Evolutionary conservation across 768 basidiomycete genomes (phyloP), one percentile per base, ranked within the genome.

Genomic region (Pisolithus microcarpus): DNA sequence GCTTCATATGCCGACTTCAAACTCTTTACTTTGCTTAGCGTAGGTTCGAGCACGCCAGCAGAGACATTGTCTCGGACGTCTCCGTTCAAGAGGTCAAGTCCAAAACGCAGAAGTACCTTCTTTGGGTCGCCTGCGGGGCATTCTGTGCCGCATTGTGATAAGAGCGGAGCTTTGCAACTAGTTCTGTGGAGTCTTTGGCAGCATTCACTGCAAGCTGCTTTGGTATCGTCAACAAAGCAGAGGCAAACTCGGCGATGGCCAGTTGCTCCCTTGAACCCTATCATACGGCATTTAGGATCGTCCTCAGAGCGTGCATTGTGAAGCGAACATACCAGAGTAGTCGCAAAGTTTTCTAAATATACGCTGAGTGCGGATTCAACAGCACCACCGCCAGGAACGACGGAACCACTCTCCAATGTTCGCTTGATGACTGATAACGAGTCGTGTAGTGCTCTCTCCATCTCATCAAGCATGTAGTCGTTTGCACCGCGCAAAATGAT

Each of bases 401-500:
- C 93, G 30, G 86, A 70, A 8, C 95, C 96, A 59, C 92, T 94
- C 75, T 99, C 96, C 43, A 98, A 72, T 5, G 96, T 98, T 52
- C 95, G 81, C 75, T 99, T 99, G 73, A 97, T 91, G 60, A 96
- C 80, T 26, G 90, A 95, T 55, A 98, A 69, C 2, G 90, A 88
- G 66, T 99, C 96, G 65, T 99, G 95, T 59, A 98, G 68, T 0
- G 91, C 87, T 44, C 96, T 77, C 72, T 99, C 96, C 96, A 98
- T 99, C 76, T 99, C 96, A 66, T 99, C 96, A 59, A 98, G 73
- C 89, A 97, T 93, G 68, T 95, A 97, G 69, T 99, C 96, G 68
- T 98, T 99, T 26, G 96, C 96, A 42, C 96, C 96, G 49, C 96
- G 81, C 52, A 99, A 75, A 52, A 99, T 81, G 61, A 99, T 88